Percentiles rank a stretch among this genome's conserved stretches.
These are phyloP conservation scores for Magnaporthiopsis rhizophila DNA, from an alignment of 2,329 filamentous ascomycete species.

Conservation along the genomic window DNA sequence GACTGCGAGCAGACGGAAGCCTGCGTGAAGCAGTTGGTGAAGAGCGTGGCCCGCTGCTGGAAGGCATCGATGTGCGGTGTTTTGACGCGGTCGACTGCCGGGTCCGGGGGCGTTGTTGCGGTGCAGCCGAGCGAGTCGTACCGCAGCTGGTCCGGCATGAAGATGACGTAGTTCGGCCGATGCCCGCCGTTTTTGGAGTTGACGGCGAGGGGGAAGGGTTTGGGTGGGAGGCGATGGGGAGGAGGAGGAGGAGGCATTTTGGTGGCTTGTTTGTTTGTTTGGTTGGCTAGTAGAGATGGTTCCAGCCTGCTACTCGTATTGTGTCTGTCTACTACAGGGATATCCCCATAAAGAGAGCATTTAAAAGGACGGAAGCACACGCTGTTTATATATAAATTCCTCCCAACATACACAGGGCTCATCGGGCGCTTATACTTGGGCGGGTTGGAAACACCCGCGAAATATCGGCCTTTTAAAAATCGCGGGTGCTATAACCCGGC, in stretches of 20 bases:
- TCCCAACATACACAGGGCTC: no score
- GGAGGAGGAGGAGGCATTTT: neutral
- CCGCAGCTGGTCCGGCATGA: constrained; percentile 40
- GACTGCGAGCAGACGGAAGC: constrained; percentile 39
- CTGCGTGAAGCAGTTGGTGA: constrained; percentile 37
- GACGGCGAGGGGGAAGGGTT: constrained; percentile 19
- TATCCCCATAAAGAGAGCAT: no score
- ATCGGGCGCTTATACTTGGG: no score
- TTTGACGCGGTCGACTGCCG: constrained; percentile 14
- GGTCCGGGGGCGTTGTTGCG: constrained; percentile 12
- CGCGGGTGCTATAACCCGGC: no score
- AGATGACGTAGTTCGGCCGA: constrained; percentile 31
- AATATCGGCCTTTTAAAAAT: no score
- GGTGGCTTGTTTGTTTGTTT: no score
- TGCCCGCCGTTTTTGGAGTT: constrained; percentile 13
- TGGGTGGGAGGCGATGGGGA: constrained; percentile 12
- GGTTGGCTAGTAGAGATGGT: no score
- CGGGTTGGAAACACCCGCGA: no score
- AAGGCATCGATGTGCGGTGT: constrained; percentile 36
- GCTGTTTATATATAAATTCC: no score
- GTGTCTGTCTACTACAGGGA: no score
- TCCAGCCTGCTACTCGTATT: no score
- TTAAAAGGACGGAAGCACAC: no score
- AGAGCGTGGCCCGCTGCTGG: constrained; percentile 26
- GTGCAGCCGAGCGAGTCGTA: constrained; percentile 33